These are phyloP conservation scores for Handroanthus guayacan DNA, from an alignment of 257 asterid genomes.

Conservation along the genomic window DNA sequence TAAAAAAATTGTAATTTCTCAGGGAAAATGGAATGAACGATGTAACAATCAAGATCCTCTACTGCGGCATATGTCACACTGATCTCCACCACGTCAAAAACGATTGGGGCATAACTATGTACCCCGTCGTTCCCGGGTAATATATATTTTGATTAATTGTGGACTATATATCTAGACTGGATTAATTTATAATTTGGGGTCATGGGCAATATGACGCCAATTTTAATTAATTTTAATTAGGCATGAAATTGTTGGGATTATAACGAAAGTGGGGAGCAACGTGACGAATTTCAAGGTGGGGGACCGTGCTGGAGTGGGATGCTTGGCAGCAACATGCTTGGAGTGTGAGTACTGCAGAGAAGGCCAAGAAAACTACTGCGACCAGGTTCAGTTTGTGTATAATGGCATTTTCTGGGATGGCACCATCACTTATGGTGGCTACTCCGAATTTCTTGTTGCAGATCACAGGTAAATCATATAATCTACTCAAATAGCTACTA, in stretches of 20 bases:
- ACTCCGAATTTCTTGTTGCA: conserved; percentile 69
- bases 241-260: conserved; percentile 84
- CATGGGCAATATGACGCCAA: background rate
- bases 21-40: conserved; percentile 62
- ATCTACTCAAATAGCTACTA: background rate
- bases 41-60: conserved; percentile 56
- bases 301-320: conserved; percentile 84
- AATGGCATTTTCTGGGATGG: conserved; percentile 96
- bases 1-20: background rate
- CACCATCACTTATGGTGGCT: conserved; percentile 89
- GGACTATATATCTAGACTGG: no score
- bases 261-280: conserved; percentile 75
- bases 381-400: conserved; percentile 65
- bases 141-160: background rate
- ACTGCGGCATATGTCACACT: conserved; percentile 70
- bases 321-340: conserved; percentile 84
- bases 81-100: conserved; percentile 61
- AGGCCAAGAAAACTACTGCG: conserved; percentile 84
- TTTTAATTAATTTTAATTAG: conserved; percentile 34
- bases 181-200: no score
- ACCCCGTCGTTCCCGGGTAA: conserved; percentile 75
- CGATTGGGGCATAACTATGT: conserved; percentile 71
- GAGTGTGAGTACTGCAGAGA: conserved; percentile 69
- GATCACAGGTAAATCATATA: conserved; percentile 46
- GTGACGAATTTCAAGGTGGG: conserved; percentile 75